phyloP scores from a whole-genome alignment of 768 basidiomycete species.

The Mycena sanguinolenta region DNA sequence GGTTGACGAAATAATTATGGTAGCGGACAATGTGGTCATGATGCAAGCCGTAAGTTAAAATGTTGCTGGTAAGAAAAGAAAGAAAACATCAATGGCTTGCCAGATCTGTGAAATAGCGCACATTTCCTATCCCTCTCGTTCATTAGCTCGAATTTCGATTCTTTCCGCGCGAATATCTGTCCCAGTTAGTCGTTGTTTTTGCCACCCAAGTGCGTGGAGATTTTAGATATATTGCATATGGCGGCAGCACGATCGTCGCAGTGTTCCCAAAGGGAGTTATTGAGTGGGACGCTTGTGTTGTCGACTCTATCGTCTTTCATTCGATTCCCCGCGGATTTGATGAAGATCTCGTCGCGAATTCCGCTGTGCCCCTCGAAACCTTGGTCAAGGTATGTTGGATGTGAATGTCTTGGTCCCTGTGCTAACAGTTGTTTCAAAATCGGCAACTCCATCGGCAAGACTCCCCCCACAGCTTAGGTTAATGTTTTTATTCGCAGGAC shows the following conservation, averaged over 20 bases:
- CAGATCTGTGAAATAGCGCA: constrained; percentile 68
- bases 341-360: constrained; percentile 70
- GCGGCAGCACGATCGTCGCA: no score
- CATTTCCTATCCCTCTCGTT: constrained; percentile 95
- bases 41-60: constrained; percentile 94
- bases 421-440: constrained; percentile 43
- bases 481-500: no score
- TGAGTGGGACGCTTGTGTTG: constrained; percentile 47
- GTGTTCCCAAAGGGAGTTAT: constrained; percentile 70
- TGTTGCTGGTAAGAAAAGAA: constrained; percentile 71
- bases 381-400: no score
- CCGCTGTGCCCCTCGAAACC: constrained; percentile 65
- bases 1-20: constrained; percentile 92
- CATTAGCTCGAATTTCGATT: constrained; percentile 98
- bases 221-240: no score
- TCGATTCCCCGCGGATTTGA: constrained; percentile 59
- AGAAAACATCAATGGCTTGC: constrained; percentile 4
- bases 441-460: constrained; percentile 51
- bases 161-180: no score
- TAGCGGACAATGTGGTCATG: constrained; percentile 98
- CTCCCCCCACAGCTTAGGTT: constrained; percentile 26
- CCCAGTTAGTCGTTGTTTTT: no score
- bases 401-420: no score
- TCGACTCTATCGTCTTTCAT: background rate
- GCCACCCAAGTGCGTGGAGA: no score